Percentiles rank a stretch among this genome's conserved stretches.
Evolutionary conservation across 768 basidiomycete species (phyloP).

Genomic region (Agaricus sinodeliciosus): DNA sequence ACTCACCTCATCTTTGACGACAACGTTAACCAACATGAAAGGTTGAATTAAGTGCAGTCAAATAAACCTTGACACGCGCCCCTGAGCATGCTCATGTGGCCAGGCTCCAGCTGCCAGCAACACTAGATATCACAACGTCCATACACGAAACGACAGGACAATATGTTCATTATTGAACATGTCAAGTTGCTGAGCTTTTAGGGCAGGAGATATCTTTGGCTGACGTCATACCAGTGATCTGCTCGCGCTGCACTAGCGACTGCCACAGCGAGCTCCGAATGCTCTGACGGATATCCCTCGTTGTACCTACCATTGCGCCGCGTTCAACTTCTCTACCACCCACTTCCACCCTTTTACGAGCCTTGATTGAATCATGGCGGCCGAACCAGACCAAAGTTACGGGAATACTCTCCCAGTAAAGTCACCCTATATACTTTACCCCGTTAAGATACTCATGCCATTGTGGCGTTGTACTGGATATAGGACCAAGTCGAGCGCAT

Average conservation of each 20-base stretch:
- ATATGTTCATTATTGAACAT: too few species aligned
- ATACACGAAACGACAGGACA: too few species aligned
- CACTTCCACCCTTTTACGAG: neutral
- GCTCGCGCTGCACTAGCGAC: neutral
- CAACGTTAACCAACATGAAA: too few species aligned
- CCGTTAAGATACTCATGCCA: neutral
- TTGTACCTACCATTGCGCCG: conserved; percentile 8
- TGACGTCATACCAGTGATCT: neutral
- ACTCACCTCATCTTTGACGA: too few species aligned
- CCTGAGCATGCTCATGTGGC: too few species aligned
- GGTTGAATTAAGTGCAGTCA: too few species aligned
- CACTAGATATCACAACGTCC: too few species aligned
- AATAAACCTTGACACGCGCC: too few species aligned
- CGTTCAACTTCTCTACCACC: conserved; percentile 1
- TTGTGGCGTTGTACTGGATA: conserved; percentile 7
- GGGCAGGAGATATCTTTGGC: neutral
- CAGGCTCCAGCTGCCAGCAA: too few species aligned
- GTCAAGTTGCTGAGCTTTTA: too few species aligned
- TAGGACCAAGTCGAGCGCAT: conserved; percentile 75
- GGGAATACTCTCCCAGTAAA: conserved; percentile 51
- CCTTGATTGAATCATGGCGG: conserved; percentile 2
- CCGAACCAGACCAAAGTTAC: conserved; percentile 25
- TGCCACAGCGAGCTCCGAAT: too few species aligned
- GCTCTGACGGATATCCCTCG: conserved; percentile 3
- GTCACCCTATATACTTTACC: neutral